Percentiles rank a stretch among this genome's conserved stretches.
These are phyloP conservation scores for Neostapfia colusana DNA, from an alignment of 176 grass and related monocot species.

Conservation along the genomic window DNA sequence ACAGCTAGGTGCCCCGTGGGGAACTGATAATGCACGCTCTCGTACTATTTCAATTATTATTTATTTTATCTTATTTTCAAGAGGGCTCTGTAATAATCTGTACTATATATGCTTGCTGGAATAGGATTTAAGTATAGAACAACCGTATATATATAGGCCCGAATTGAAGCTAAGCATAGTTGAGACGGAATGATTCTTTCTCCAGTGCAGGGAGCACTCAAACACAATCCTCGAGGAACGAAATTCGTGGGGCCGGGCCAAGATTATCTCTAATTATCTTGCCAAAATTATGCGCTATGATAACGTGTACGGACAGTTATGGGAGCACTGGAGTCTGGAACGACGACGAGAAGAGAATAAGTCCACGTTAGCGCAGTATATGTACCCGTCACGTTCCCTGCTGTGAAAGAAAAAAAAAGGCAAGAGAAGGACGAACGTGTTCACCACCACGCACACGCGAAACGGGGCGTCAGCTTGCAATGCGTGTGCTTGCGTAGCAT, in stretches of 20 bases:
- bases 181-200: conserved; percentile 47
- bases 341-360: conserved; percentile 23
- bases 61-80: not conserved
- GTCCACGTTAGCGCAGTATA: not conserved
- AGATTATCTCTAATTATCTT: conserved; percentile 37
- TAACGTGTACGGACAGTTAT: conserved; percentile 42
- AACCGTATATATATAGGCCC: not conserved
- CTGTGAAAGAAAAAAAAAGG: not conserved
- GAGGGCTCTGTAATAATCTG: not conserved
- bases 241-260: conserved; percentile 43
- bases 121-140: not conserved
- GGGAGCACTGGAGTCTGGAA: not conserved
- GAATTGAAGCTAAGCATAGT: conserved; percentile 21
- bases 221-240: conserved; percentile 38
- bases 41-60: not conserved
- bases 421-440: not conserved
- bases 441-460: not conserved
- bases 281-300: conserved; percentile 42
- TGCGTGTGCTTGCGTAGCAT: not conserved
- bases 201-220: conserved; percentile 55
- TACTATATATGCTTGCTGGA: not conserved
- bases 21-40: not conserved
- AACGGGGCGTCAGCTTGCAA: not conserved
- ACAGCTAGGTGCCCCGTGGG: not conserved
- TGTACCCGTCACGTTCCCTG: not conserved